A percentile compares a stretch with the other conserved stretches of the same genome.
These are phyloP conservation scores for Auricularia cornea DNA, from an alignment of 768 basidiomycete species.

Conservation along the genomic window DNA sequence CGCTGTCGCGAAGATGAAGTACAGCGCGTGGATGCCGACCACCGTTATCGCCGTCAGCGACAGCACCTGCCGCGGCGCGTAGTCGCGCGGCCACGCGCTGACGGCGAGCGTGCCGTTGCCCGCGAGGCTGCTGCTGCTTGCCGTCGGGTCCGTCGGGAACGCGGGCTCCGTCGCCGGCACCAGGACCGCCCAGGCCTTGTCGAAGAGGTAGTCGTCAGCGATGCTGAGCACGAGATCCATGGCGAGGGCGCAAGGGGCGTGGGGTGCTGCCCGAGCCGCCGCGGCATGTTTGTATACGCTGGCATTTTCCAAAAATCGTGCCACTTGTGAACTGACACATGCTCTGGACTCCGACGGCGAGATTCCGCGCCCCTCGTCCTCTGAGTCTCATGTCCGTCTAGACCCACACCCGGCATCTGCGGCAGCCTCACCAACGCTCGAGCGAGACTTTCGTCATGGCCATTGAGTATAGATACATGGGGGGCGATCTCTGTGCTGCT, in stretches of 20 bases:
- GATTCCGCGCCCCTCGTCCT: too few species aligned
- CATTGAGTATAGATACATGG: too few species aligned
- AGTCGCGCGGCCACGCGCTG: constrained; percentile 82
- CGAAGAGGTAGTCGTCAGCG: constrained; percentile 65
- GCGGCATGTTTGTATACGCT: background rate
- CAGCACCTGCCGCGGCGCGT: constrained; percentile 66
- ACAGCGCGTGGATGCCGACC: constrained; percentile 74
- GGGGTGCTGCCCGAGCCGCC: background rate
- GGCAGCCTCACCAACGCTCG: too few species aligned
- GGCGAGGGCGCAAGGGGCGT: background rate
- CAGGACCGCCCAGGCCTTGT: constrained; percentile 59
- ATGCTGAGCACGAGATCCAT: constrained; percentile 83
- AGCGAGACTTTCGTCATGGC: too few species aligned
- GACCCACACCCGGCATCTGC: too few species aligned
- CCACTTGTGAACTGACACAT: background rate
- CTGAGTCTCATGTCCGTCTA: too few species aligned
- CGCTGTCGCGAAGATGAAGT: constrained; percentile 79
- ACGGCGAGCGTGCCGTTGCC: constrained; percentile 26
- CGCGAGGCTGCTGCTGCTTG: constrained; percentile 47
- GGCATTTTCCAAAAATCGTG: background rate
- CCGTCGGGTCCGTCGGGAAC: constrained; percentile 28
- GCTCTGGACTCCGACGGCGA: too few species aligned
- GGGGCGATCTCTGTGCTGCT: too few species aligned
- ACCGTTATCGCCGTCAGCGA: constrained; percentile 68
- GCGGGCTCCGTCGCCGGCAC: constrained; percentile 28